Base-by-base conservation (phyloP, 106 monocot species). In the Acorus calamus region DNA sequence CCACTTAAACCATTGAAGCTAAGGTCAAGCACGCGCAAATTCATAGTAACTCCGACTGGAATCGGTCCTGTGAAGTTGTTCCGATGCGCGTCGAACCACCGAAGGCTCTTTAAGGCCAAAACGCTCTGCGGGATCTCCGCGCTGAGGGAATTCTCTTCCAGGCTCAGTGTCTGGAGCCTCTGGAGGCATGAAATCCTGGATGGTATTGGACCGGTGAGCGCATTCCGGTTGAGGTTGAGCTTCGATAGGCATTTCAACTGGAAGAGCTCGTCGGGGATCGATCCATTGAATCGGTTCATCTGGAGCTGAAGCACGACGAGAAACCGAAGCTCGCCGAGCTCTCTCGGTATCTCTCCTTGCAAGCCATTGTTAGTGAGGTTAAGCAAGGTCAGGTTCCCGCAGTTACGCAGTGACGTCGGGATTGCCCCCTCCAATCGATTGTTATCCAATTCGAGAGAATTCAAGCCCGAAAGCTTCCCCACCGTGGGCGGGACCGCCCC, bases 281-380 rank as follows among this genome's bases (percentile, higher is more conserved):
- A 46, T 1, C 84, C 88, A 47, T 0, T 50, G 13, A 89, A 51
- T 28, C 51, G 63, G 76, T 89, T 89, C 11, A 13, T 54, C 53
- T 84, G 71, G 52, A 89, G 84, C 60, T 84, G 60, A 67, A 89
- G 7, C 3, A 81, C 71, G 42, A 79, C 81, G 3, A 89, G 65
- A 7, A 76, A 42, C 2, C 7, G 11, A 54, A 89, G 88, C 12
- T 55, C 72, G 4, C 74, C 84, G 73, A 89, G 69, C 51, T 63
- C 76, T 9, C 12, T 41, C 2, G 84, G 84, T 41, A 89, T 6
- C 2, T 1, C 8, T 4, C 79, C 81, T 3, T 66, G 13, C 7
- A 89, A 60, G 4, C 59, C 9, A 68, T 89, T 89, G 1, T 6
- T 44, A 42, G 81, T 81, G 3, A 89, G 74, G 69, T 84, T 81